Conservation (phyloP, 257 asterid genomes). For the Nemophila menziesii region DNA sequence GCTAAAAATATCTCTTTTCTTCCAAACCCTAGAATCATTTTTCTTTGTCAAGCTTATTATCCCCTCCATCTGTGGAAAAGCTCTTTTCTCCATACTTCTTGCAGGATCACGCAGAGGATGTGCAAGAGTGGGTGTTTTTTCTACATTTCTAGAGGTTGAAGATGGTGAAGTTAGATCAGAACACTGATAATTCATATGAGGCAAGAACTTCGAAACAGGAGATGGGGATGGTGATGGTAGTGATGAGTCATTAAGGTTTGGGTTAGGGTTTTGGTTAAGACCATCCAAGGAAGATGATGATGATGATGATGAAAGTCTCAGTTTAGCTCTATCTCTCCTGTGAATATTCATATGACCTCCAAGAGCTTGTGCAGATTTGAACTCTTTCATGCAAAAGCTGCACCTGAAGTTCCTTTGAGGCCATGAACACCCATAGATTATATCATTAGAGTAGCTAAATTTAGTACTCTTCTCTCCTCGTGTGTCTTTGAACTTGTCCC, state of each 20-base stretch:
- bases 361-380: conserved; percentile 71
- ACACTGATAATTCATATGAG: conserved; percentile 11
- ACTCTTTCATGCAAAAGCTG: conserved; percentile 65
- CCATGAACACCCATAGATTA: conserved; percentile 40
- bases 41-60: conserved; percentile 13
- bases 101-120: conserved; percentile 5
- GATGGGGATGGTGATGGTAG: conserved; percentile 13
- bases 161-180: conserved; percentile 12
- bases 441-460: conserved; percentile 35
- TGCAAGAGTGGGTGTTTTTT: conserved; percentile 4
- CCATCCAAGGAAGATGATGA: conserved; percentile 24
- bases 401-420: conserved; percentile 46
- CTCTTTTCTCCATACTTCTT: conserved; percentile 22
- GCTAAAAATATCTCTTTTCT: conserved; percentile 24
- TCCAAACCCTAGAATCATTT: conserved; percentile 31
- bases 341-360: conserved; percentile 77
- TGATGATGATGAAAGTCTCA: conserved; percentile 39
- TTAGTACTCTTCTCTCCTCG: conserved; percentile 18
- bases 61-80: conserved; percentile 7
- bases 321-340: conserved; percentile 50
- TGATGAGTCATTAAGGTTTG: conserved; percentile 12
- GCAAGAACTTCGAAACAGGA: conserved; percentile 12
- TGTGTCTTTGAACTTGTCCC: conserved; percentile 17
- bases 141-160: conserved; percentile 8
- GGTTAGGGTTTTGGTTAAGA: conserved; percentile 30